Evolutionary conservation across 768 basidiomycete genomes (phyloP).

Genomic region (Lactarius sanguifluus): DNA sequence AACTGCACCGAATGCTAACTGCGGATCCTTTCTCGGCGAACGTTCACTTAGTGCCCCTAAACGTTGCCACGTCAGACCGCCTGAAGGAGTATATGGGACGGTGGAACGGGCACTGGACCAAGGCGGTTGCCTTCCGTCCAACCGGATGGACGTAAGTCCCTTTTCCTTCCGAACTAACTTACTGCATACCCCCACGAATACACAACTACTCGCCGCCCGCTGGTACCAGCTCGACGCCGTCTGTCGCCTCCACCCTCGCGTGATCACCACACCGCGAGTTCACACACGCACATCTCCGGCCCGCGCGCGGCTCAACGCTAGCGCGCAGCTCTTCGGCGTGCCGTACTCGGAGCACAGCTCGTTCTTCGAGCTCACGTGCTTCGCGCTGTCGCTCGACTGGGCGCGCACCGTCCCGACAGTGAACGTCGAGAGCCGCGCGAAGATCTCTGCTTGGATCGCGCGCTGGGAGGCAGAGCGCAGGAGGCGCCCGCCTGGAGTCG

Average conservation of each 20-base stretch:
- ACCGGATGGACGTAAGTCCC: slow-evolving; percentile 34
- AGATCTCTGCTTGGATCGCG: slow-evolving; percentile 88
- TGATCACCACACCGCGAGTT: slow-evolving; percentile 66
- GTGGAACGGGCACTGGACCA: slow-evolving; percentile 68
- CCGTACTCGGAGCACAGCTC: slow-evolving; percentile 96
- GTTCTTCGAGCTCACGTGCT: slow-evolving; percentile 94
- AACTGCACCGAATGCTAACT: slow-evolving; percentile 76
- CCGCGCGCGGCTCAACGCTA: slow-evolving; percentile 69
- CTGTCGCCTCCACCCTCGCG: slow-evolving; percentile 68
- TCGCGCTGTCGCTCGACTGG: slow-evolving; percentile 87
- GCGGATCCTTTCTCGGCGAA: slow-evolving; percentile 69
- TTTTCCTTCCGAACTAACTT: too few species aligned
- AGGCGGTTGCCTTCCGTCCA: slow-evolving; percentile 43
- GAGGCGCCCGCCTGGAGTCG: slow-evolving; percentile 33
- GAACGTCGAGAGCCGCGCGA: slow-evolving; percentile 80
- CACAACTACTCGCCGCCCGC: slow-evolving; percentile 64
- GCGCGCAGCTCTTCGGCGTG: slow-evolving; percentile 74
- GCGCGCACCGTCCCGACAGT: slow-evolving; percentile 93
- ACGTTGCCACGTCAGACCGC: slow-evolving; percentile 69
- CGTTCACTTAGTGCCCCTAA: slow-evolving; percentile 85
- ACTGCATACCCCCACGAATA: too few species aligned
- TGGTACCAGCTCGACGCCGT: slow-evolving; percentile 59
- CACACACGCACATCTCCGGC: slow-evolving; percentile 64
- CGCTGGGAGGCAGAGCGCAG: slow-evolving; percentile 41
- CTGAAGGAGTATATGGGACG: slow-evolving; percentile 75